A percentile compares a stretch with the other conserved stretches of the same genome.
Evolutionary conservation across 768 basidiomycete genomes (phyloP).

Genomic region (Cubamyces sp.): DNA sequence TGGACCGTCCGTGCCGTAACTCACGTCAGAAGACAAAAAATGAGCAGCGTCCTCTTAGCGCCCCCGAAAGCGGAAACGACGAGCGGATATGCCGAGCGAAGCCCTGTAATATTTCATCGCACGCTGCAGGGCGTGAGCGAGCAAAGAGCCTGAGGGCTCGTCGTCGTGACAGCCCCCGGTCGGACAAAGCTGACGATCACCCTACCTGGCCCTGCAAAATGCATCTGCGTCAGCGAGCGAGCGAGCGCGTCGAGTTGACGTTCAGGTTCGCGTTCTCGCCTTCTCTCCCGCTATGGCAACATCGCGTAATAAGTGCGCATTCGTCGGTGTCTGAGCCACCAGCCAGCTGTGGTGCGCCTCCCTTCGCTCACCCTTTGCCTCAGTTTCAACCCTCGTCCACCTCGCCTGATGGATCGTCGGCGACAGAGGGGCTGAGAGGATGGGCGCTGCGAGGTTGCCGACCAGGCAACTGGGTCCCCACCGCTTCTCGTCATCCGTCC

Average conservation of each 20-base stretch:
- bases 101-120: background rate
- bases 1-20: background rate
- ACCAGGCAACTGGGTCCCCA: background rate
- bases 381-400: background rate
- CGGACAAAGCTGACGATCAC: background rate
- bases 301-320: constrained; percentile 15
- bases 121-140: no score
- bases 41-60: background rate
- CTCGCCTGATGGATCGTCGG: constrained; percentile 24
- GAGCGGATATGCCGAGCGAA: constrained; percentile 1
- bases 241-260: no score
- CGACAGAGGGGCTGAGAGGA: constrained; percentile 13
- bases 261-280: background rate
- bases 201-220: background rate
- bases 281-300: constrained; percentile 3
- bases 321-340: constrained; percentile 4
- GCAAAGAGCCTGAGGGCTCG: no score
- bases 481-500: constrained; percentile 15
- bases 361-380: background rate
- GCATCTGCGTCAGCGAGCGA: background rate
- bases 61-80: background rate
- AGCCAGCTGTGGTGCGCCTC: no score
- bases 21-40: background rate
- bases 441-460: background rate
- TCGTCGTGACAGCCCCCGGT: no score